Evolutionary conservation across 768 basidiomycete species (phyloP), one percentile per base, ranked within the genome.

Genomic region (Myochromella boudieri): DNA sequence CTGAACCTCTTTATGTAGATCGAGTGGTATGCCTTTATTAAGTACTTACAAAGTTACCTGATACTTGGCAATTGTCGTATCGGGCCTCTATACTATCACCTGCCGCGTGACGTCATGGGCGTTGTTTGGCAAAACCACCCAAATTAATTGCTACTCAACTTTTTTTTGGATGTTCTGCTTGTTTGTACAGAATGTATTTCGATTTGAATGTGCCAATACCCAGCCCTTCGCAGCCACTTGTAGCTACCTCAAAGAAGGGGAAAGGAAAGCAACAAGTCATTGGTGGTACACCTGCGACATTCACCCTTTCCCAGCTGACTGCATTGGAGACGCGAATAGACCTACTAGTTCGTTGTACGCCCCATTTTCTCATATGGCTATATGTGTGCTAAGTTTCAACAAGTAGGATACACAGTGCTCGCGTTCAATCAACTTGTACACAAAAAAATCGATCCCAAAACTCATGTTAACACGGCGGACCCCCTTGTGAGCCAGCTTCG

Each of bases 351-450:
- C 86, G 87, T 64, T 80, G 89, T 90, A 52, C 59, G 85, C 76
- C 20, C 27, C 14, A 12, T 20, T 5, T 34, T 17, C 21, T 49
- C 36, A 25, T 33, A 37, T 37, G 18, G 26, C 40, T 5, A 21
- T 21, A 25, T 42, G 14, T 31, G 38, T 34, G 32, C 31, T 42
- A 29, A 51, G 52, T 54, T 49, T 34, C 46, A 38, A 54, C 18
- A 64, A 95, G 91, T 95, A 72, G 92, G 92, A 75, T 95, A 93
- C 67, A 80, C 84, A 22, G 82, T 91, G 27, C 60, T 95, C 37
- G 86, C 84, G 1, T 74, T 95, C 52, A 87, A 81, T 55, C 88
- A 93, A 57, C 81, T 78, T 1, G 75, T 87, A 12, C 70, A 81
- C 46, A 82, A 83, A 43, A 83, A 80, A 50, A 72, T 91, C n/a